These are phyloP conservation scores for Sporothrix humicola DNA, from an alignment of 2,329 filamentous ascomycete species.

Conservation along the genomic window DNA sequence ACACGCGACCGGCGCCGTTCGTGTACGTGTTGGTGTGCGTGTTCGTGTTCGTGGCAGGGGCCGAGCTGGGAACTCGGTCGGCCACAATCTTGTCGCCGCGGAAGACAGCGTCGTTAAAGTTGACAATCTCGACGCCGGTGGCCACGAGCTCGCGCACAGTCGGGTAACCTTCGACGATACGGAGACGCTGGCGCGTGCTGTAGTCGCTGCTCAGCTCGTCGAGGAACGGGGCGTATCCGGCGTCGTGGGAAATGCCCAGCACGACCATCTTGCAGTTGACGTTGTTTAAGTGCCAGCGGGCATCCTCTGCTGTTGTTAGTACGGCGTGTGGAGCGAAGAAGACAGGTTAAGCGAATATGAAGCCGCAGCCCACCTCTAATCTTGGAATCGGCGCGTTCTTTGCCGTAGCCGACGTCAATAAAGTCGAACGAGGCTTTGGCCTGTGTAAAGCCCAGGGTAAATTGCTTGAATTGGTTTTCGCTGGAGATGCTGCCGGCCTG, in stretches of 20 bases:
- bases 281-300: conserved; percentile 64
- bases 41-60: too few relatives aligned
- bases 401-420: conserved; percentile 65
- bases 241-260: conserved; percentile 66
- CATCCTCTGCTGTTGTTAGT: conserved; percentile 49
- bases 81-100: conserved; percentile 59
- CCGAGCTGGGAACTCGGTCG: conserved; percentile 35
- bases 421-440: conserved; percentile 66
- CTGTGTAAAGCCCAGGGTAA: conserved; percentile 65
- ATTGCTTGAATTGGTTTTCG: conserved; percentile 58
- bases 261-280: conserved; percentile 66
- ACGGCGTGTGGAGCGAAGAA: neutral
- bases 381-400: conserved; percentile 65
- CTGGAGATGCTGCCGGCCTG: conserved; percentile 54
- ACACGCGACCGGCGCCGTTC: conserved; percentile 4
- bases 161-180: conserved; percentile 60
- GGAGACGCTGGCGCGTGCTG: conserved; percentile 52
- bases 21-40: too few relatives aligned
- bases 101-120: conserved; percentile 57
- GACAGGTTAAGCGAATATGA: neutral
- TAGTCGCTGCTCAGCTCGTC: conserved; percentile 59
- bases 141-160: conserved; percentile 56
- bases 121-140: conserved; percentile 55
- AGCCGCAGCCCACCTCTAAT: conserved; percentile 56
- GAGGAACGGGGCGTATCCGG: conserved; percentile 64